These are phyloP conservation scores for Monilinia vaccinii-corymbosi DNA, from an alignment of 2,329 filamentous ascomycete genomes.

Conservation along the genomic window DNA sequence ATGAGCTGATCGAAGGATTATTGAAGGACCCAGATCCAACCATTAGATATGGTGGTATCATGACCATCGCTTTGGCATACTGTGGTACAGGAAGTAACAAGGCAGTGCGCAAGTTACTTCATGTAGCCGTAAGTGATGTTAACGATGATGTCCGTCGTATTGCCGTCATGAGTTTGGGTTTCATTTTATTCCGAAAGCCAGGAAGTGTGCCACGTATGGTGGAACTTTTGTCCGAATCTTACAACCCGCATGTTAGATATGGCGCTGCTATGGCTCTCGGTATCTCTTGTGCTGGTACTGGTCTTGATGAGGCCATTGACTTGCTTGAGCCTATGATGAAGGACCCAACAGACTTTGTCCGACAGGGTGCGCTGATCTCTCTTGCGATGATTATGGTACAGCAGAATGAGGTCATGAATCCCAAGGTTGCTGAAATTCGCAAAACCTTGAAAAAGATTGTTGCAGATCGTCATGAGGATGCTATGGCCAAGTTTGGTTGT, in stretches of 20 bases:
- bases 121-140: constrained; percentile 94
- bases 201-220: constrained; percentile 98
- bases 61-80: constrained; percentile 97
- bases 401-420: constrained; percentile 97
- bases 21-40: constrained; percentile 90
- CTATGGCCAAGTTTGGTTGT: constrained; percentile 98
- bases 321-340: constrained; percentile 98
- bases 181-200: constrained; percentile 96
- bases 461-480: constrained; percentile 91
- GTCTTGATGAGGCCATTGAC: constrained; percentile 91
- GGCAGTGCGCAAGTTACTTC: constrained; percentile 88
- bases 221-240: constrained; percentile 93
- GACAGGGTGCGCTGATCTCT: constrained; percentile 89
- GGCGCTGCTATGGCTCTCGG: constrained; percentile 97
- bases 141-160: constrained; percentile 95
- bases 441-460: constrained; percentile 94
- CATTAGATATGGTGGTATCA: constrained; percentile 91
- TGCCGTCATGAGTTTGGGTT: constrained; percentile 94
- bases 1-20: constrained; percentile 87
- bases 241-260: constrained; percentile 97
- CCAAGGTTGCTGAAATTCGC: constrained; percentile 82
- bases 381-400: constrained; percentile 99
- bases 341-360: constrained; percentile 95
- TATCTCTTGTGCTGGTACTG: constrained; percentile 95
- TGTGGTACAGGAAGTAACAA: constrained; percentile 98